Conservation (phyloP, 2,329 filamentous ascomycete species). For the Dothideomycetes sp. region DNA sequence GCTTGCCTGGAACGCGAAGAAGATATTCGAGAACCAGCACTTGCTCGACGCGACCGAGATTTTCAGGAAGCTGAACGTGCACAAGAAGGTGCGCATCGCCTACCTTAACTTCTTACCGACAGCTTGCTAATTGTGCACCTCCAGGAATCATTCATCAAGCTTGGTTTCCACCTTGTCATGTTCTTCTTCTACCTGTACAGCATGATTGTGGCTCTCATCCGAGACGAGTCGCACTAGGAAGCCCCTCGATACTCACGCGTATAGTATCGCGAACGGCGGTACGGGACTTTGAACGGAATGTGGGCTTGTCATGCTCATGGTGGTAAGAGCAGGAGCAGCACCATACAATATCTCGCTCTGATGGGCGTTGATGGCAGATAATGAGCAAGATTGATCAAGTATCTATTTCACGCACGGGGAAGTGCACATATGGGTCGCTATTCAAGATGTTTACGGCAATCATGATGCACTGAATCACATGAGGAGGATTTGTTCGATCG, state of each 20-base stretch:
- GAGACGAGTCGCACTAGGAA: slow-evolving; percentile 64
- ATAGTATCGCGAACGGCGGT: neutral
- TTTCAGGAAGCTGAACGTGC: slow-evolving; percentile 96
- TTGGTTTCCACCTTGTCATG: slow-evolving; percentile 97
- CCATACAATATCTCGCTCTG: neutral
- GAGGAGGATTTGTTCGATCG: neutral
- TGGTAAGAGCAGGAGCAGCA: neutral
- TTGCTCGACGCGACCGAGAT: slow-evolving; percentile 96
- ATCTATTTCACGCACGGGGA: slow-evolving; percentile 6
- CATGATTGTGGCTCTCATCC: slow-evolving; percentile 73
- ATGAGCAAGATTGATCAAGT: too few species aligned
- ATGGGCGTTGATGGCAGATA: neutral
- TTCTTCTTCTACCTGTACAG: slow-evolving; percentile 94
- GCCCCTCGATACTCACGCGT: neutral
- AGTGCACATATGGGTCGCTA: slow-evolving; percentile 9
- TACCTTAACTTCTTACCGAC: slow-evolving; percentile 1
- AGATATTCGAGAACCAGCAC: slow-evolving; percentile 97
- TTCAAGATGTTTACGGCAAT: neutral
- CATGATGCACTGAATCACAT: neutral
- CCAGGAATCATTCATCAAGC: slow-evolving; percentile 97
- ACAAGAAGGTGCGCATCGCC: slow-evolving; percentile 69
- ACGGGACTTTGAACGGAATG: neutral
- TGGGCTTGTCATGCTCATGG: neutral
- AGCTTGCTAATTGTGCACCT: slow-evolving; percentile 8
- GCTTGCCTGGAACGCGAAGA: slow-evolving; percentile 90